Percentiles rank a stretch among this genome's conserved stretches.
These are phyloP conservation scores for Ophiostoma fasciatum DNA, from an alignment of 2,329 filamentous ascomycete genomes.

Conservation along the genomic window DNA sequence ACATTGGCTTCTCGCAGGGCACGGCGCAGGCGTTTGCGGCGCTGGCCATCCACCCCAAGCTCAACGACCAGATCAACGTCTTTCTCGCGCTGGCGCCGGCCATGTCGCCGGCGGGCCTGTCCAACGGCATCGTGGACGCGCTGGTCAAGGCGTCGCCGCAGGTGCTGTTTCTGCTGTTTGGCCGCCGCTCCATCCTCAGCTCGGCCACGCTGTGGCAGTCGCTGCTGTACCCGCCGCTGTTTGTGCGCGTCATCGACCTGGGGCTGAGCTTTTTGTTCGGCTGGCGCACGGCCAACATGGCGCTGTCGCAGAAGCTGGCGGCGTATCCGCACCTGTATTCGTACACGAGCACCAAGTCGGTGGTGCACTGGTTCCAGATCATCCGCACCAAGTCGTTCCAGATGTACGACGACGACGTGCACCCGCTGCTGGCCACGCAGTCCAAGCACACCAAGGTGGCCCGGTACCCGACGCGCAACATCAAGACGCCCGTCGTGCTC, in stretches of 20 bases:
- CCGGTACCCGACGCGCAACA: conserved; percentile 91
- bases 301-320: conserved; percentile 75
- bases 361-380: conserved; percentile 99
- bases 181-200: conserved; percentile 76
- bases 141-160: conserved; percentile 88
- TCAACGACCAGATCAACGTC: conserved; percentile 88
- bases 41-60: conserved; percentile 75
- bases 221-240: conserved; percentile 86
- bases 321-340: conserved; percentile 94
- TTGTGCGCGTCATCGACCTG: conserved; percentile 73
- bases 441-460: conserved; percentile 91
- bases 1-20: conserved; percentile 94
- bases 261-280: conserved; percentile 73
- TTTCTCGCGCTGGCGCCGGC: conserved; percentile 93
- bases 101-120: conserved; percentile 86
- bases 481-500: conserved; percentile 86
- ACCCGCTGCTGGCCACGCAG: conserved; percentile 56
- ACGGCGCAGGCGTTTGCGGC: conserved; percentile 94
- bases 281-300: conserved; percentile 78
- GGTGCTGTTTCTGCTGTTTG: conserved; percentile 84
- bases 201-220: conserved; percentile 97
- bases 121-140: conserved; percentile 81
- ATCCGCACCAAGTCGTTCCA: conserved; percentile 93
- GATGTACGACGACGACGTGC: conserved; percentile 94
- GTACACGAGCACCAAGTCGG: conserved; percentile 89